Conservation (phyloP, 345 rosid species). For the Gossypium stocksii region DNA sequence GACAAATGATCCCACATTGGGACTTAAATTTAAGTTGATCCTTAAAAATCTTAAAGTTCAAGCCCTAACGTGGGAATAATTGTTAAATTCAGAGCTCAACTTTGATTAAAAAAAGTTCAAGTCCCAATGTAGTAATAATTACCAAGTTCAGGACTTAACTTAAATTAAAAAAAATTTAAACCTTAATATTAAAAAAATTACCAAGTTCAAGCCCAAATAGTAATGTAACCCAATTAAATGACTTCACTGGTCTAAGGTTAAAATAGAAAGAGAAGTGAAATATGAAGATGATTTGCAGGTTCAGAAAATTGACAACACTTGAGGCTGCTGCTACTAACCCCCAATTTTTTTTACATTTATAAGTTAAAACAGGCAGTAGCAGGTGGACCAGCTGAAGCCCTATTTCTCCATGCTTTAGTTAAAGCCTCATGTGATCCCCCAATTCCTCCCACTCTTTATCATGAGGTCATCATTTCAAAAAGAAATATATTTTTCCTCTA, state of each 20-base stretch:
- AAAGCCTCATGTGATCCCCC: background rate
- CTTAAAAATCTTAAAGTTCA: no score
- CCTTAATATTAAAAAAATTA: no score
- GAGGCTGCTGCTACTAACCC: background rate
- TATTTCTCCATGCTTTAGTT: background rate
- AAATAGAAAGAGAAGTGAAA: background rate
- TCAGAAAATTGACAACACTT: background rate
- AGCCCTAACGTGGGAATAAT: no score
- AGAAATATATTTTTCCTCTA: background rate
- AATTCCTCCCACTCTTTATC: background rate
- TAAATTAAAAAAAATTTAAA: no score
- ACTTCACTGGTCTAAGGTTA: no score
- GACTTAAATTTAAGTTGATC: no score
- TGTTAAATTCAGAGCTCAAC: fast-evolving
- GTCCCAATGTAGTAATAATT: no score
- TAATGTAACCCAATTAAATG: no score
- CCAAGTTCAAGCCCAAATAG: no score
- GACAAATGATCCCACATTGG: no score
- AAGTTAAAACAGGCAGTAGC: background rate
- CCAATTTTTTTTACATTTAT: background rate
- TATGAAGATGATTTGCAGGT: background rate
- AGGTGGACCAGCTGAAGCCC: background rate
- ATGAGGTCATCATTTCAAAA: background rate
- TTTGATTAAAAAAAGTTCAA: no score
- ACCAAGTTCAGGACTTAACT: no score